These are phyloP conservation scores for Diaporthe sp. DNA, from an alignment of 2,329 filamentous ascomycete species.

Conservation along the genomic window DNA sequence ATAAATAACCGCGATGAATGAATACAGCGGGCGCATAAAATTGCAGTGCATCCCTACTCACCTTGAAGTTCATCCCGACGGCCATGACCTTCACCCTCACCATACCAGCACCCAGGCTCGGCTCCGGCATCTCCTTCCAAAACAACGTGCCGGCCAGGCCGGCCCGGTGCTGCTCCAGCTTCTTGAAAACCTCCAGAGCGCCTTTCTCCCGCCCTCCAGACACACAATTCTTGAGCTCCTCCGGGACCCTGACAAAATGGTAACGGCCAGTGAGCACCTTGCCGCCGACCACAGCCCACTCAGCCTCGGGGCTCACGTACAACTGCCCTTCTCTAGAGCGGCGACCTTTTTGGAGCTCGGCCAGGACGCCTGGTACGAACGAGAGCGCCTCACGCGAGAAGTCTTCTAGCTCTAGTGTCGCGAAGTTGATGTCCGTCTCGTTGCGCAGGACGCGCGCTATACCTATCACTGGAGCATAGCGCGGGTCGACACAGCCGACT, in stretches of 20 bases:
- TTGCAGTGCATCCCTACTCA: background rate
- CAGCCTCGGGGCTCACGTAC: background rate
- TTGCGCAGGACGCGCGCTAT: constrained; percentile 47
- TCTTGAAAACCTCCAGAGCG: background rate
- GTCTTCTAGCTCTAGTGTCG: constrained; percentile 49
- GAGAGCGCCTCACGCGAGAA: background rate
- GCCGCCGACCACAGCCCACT: background rate
- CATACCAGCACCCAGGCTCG: constrained; percentile 40
- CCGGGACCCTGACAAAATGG: background rate
- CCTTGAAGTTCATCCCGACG: constrained; percentile 49
- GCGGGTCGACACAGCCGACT: constrained; percentile 46
- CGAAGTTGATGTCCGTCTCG: constrained; percentile 47
- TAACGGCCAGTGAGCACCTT: constrained; percentile 3
- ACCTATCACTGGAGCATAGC: constrained; percentile 41
- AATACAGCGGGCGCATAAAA: too few species aligned
- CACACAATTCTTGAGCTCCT: background rate
- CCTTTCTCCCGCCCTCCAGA: background rate
- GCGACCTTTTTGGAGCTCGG: constrained; percentile 25
- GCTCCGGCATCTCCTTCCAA: constrained; percentile 1
- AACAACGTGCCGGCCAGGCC: background rate
- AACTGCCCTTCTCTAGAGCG: too few species aligned
- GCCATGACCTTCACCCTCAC: constrained; percentile 51
- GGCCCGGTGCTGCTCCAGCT: constrained; percentile 1
- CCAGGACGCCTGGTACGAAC: constrained; percentile 35
- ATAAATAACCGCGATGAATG: background rate